Base-by-base conservation (phyloP, 192 early-diverging fungal species). In the Rhizoclosmatium globosum region DNA sequence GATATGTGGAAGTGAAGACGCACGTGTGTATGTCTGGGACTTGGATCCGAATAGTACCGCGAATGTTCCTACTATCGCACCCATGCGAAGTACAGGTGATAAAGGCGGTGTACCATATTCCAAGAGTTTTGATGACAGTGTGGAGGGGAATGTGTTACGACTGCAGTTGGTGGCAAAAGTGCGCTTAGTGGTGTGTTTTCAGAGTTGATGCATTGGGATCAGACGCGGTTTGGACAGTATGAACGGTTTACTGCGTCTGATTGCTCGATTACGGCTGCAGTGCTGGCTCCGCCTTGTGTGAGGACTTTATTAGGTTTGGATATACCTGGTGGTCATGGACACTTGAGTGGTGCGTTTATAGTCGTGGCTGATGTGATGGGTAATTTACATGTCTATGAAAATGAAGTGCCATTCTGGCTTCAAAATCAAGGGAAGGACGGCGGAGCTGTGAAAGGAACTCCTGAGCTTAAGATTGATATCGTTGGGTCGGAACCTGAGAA, bases 1-100 rank as follows among this genome's bases (percentile, higher is more conserved):
- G 43, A 88, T 97, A 45, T 92, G 90, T 68, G 94, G 94, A 3
- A 94, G 92, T 15, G 96, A 97, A 74, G 93, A 96, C 81, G 81
- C 87, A 39, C 83, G 88, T 66, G 85, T 95, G 2, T 94, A 93
- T 78, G 82, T 97, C n/a, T 76, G 74, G 74, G 64, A 76, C 42
- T 42, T 76, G 39, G 74, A 76, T 56, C 74, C 74, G 6, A 76
- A 76, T 42, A 76, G 74, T 53, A 23, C 6, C 9, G 46, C 69
- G 2, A 56, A 56, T 38, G 31, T 17, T 6, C 9, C 44, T 4
- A 23, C 44, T 19, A 21, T 39, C 23, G 53, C 69, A 6, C 15
- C 17, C 17, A 39, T 39, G 17, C 6, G 47, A 23, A 46, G 21
- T 71, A 46, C 69, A n/a, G 38, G 15, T 7, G 21, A 21, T 6